phyloP scores from a whole-genome alignment of 768 basidiomycete genomes.

The Trametes villosa region DNA sequence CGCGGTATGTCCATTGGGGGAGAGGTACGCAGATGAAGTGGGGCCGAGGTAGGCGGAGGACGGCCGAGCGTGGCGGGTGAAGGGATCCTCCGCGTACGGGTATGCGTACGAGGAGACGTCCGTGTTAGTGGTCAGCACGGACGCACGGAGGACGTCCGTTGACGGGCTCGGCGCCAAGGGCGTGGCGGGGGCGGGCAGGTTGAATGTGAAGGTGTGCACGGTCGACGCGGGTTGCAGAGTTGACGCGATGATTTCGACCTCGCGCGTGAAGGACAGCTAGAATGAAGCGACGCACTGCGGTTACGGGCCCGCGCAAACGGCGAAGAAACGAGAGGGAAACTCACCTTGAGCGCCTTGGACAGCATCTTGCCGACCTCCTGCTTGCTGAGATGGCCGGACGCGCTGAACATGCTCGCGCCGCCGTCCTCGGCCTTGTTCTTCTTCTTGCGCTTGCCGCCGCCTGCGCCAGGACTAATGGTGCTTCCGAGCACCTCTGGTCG shows the following conservation, averaged over 20 bases:
- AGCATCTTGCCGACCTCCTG: conserved; percentile 90
- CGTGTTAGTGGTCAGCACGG: conserved; percentile 64
- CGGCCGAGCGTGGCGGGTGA: conserved; percentile 61
- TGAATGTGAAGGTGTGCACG: conserved; percentile 90
- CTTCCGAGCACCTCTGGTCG: conserved; percentile 89
- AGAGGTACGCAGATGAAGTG: conserved; percentile 49
- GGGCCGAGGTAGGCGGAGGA: conserved; percentile 83
- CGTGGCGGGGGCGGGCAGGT: conserved; percentile 74
- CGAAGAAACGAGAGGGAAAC: conserved; percentile 15
- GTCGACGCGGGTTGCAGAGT: conserved; percentile 92
- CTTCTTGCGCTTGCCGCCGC: conserved; percentile 55
- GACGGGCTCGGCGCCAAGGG: conserved; percentile 77
- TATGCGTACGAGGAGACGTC: conserved; percentile 70
- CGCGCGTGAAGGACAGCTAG: conserved; percentile 88
- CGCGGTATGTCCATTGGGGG: conserved; percentile 37
- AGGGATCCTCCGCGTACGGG: conserved; percentile 77
- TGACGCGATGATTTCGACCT: conserved; percentile 94
- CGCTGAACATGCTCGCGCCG: conserved; percentile 66
- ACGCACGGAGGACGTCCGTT: conserved; percentile 72
- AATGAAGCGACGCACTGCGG: neutral
- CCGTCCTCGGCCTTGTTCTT: conserved; percentile 67
- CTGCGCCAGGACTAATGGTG: conserved; percentile 83
- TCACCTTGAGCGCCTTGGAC: conserved; percentile 87
- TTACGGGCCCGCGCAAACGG: conserved; percentile 4
- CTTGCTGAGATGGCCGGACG: conserved; percentile 80